Percentiles rank a stretch among this genome's conserved stretches.
These are phyloP conservation scores for Rhodosporidiobolus sp. DNA, from an alignment of 768 basidiomycete genomes.

Conservation along the genomic window DNA sequence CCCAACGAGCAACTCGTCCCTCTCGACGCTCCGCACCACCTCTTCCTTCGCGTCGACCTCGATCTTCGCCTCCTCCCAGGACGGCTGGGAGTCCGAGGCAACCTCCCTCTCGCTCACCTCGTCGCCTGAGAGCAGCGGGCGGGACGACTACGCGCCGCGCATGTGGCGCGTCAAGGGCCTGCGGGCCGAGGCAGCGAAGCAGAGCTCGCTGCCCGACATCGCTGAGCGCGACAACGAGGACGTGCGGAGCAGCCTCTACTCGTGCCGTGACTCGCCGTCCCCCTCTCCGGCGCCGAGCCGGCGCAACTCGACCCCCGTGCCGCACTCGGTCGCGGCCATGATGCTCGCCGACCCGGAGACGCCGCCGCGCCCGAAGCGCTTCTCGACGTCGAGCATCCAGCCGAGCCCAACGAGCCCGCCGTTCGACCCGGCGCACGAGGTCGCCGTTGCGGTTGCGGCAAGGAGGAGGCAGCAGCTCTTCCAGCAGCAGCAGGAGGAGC, in stretches of 20 bases:
- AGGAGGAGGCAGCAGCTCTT: neutral
- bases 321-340: constrained; percentile 12
- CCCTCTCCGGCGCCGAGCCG: neutral
- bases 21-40: constrained; percentile 30
- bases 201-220: neutral
- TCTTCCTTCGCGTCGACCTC: constrained; percentile 38
- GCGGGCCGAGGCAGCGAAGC: neutral
- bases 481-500: neutral
- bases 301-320: constrained; percentile 35
- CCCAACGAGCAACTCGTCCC: constrained; percentile 19
- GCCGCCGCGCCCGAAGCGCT: constrained; percentile 36
- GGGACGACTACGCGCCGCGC: constrained; percentile 4
- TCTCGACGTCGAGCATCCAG: constrained; percentile 19
- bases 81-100: constrained; percentile 36
- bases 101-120: constrained; percentile 30
- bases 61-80: constrained; percentile 23
- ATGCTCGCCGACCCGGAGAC: constrained; percentile 31
- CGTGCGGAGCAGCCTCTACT: constrained; percentile 3
- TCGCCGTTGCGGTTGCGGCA: neutral
- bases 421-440: constrained; percentile 24
- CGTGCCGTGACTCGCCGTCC: constrained; percentile 3
- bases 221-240: constrained; percentile 21
- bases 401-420: constrained; percentile 25
- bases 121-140: constrained; percentile 29
- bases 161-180: constrained; percentile 30